phyloP scores from a whole-genome alignment of 192 early-diverging fungal genomes.

The Coemansia sp. region DNA sequence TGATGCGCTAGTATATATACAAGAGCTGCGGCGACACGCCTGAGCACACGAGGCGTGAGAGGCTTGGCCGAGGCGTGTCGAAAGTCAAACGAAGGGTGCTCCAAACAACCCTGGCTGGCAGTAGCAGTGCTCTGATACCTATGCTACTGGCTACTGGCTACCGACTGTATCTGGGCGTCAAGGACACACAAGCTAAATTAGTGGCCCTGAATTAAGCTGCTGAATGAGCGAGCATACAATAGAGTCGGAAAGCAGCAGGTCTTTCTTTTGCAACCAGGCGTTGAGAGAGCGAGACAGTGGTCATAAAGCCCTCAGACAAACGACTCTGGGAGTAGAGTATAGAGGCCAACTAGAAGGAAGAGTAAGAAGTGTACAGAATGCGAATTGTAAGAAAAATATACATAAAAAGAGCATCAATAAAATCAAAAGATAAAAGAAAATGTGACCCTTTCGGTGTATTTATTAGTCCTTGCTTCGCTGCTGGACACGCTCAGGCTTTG shows the following conservation, averaged over 20 bases:
- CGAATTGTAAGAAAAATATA: no score
- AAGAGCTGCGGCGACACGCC: conserved; percentile 5
- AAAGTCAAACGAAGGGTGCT: not conserved
- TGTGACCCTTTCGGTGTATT: no score
- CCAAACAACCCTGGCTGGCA: not conserved
- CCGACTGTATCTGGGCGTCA: not conserved
- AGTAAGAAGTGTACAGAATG: no score
- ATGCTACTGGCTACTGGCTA: not conserved
- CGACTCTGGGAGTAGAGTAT: not conserved
- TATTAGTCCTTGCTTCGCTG: no score
- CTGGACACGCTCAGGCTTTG: no score
- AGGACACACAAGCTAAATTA: not conserved
- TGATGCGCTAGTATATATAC: not conserved
- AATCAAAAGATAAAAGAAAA: no score
- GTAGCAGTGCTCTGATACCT: not conserved
- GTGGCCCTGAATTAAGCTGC: conserved; percentile 7
- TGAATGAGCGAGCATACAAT: not conserved
- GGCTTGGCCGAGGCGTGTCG: not conserved
- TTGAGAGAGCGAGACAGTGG: not conserved
- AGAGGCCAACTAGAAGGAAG: not conserved
- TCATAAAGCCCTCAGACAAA: not conserved
- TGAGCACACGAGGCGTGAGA: conserved; percentile 8
- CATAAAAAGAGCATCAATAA: no score
- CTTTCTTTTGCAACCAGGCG: not conserved
- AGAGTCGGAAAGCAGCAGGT: not conserved